Conservation (phyloP, 495 filamentous ascomycete genomes). For the Tetracladium marchalianum region DNA sequence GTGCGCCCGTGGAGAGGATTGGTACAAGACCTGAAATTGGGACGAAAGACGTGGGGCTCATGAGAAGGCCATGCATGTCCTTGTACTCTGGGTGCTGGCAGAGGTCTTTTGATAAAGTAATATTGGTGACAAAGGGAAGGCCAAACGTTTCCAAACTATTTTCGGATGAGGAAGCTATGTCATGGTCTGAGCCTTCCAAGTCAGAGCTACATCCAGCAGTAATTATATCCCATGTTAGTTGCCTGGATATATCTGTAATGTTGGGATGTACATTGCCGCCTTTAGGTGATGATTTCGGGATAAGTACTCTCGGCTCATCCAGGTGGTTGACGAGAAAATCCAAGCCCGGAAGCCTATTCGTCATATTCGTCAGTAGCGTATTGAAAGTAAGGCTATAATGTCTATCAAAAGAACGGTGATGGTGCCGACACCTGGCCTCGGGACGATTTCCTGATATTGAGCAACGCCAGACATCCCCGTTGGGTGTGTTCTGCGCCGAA, state of each 20-base stretch:
- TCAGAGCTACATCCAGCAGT: no score
- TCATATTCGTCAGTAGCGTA: conserved; percentile 50
- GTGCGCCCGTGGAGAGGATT: conserved; percentile 27
- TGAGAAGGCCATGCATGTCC: conserved; percentile 21
- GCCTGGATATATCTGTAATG: neutral
- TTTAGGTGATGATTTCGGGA: conserved; percentile 26
- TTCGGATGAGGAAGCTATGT: no score
- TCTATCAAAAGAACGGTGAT: no score
- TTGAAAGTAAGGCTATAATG: conserved; percentile 8
- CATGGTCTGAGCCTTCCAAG: no score
- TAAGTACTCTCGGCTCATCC: conserved; percentile 63
- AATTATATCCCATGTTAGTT: no score
- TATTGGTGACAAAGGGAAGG: no score
- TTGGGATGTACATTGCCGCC: neutral
- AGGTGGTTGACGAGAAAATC: conserved; percentile 68
- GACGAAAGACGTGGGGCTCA: conserved; percentile 19
- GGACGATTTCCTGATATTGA: no score
- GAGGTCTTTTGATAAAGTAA: conserved; percentile 6
- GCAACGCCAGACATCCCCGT: no score
- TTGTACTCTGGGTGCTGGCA: conserved; percentile 23
- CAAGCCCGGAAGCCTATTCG: conserved; percentile 57
- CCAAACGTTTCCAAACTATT: no score
- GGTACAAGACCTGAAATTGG: conserved; percentile 23
- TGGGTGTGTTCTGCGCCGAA: no score
- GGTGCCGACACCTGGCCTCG: no score